Conservation (phyloP, 768 basidiomycete genomes). For the Boletus reticulatus region DNA sequence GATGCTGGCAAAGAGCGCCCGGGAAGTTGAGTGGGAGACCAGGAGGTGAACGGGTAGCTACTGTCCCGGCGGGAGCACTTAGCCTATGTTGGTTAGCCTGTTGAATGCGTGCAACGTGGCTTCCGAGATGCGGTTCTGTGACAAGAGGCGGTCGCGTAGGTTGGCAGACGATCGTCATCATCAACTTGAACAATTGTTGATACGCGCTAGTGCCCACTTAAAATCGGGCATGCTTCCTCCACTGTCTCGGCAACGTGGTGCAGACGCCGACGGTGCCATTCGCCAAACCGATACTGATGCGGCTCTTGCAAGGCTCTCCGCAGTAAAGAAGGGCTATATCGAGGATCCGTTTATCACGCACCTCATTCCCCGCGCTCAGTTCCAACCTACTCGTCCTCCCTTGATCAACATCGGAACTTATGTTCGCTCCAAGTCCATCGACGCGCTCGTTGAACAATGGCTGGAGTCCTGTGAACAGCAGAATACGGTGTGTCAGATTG, state of each 20-base stretch:
- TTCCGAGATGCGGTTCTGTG: no score
- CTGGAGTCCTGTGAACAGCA: slow-evolving; percentile 43
- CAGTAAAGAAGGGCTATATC: slow-evolving; percentile 77
- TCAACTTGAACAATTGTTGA: no score
- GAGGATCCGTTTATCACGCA: slow-evolving; percentile 67
- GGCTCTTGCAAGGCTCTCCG: slow-evolving; percentile 81
- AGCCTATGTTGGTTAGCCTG: background rate
- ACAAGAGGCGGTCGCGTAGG: no score
- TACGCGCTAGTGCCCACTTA: background rate
- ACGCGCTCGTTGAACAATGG: slow-evolving; percentile 70
- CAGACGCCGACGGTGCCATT: slow-evolving; percentile 58
- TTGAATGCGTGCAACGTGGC: background rate
- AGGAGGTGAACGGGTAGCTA: background rate
- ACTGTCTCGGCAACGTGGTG: slow-evolving; percentile 9
- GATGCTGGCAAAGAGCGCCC: background rate
- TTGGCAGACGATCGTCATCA: background rate
- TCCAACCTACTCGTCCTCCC: slow-evolving; percentile 65
- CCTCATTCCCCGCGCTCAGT: slow-evolving; percentile 67
- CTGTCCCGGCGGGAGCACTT: background rate
- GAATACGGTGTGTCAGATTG: slow-evolving; percentile 69
- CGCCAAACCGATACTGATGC: slow-evolving; percentile 85
- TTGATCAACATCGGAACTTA: slow-evolving; percentile 96
- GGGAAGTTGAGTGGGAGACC: background rate
- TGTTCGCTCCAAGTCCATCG: slow-evolving; percentile 78
- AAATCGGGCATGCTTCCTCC: slow-evolving; percentile 14